Percentiles rank a stretch among this genome's conserved stretches.
These are phyloP conservation scores for Tetrahymena malaccensis DNA, from an alignment of 73 alveolate species.

Conservation along the genomic window DNA sequence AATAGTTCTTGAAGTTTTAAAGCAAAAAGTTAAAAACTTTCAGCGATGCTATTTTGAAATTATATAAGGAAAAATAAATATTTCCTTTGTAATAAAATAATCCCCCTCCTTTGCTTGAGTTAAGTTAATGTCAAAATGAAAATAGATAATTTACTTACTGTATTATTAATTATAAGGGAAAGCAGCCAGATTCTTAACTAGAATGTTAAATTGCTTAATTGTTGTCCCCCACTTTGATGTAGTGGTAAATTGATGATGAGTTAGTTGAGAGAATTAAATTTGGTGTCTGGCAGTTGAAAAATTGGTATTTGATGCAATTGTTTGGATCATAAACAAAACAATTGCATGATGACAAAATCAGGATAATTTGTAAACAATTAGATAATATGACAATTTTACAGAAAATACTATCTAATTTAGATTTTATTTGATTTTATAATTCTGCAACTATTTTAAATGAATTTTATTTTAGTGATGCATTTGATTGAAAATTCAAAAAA, in stretches of 20 bases:
- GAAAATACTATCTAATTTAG: neutral
- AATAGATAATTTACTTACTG: neutral
- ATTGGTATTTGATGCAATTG: neutral
- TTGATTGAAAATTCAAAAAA: neutral
- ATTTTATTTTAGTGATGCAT: neutral
- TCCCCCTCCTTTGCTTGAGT: neutral
- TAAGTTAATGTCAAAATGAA: neutral
- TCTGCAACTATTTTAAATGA: too few species aligned
- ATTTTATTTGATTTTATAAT: neutral
- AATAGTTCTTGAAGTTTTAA: too few species aligned
- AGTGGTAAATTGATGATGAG: neutral
- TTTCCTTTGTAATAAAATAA: neutral
- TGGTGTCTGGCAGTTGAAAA: neutral
- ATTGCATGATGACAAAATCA: neutral
- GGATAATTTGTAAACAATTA: neutral
- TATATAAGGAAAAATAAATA: neutral
- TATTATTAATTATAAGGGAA: neutral
- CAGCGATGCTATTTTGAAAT: neutral
- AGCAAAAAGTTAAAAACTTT: too few species aligned
- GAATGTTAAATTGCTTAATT: neutral
- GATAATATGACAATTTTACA: neutral
- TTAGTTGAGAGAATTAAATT: neutral
- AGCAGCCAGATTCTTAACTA: neutral
- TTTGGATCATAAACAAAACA: neutral
- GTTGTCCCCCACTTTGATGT: neutral